phyloP scores from a whole-genome alignment of 2,329 filamentous ascomycete species.

The Talaromyces sp. region DNA sequence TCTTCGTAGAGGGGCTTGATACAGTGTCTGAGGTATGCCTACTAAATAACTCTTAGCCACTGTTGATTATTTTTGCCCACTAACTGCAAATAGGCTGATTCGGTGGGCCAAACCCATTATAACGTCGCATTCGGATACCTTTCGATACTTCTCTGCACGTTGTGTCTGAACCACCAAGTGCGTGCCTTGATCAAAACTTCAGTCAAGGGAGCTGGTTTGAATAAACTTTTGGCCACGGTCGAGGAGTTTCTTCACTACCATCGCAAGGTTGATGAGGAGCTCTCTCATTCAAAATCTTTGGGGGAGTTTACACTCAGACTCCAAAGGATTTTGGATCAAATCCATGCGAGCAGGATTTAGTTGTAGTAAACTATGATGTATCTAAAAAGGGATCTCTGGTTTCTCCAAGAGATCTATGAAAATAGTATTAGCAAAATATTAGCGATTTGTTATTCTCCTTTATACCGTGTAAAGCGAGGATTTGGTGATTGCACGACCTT shows the following conservation, averaged over 20 bases:
- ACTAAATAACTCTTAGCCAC: too few species aligned
- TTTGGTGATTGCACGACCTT: too few species aligned
- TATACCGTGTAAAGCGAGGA: too few species aligned
- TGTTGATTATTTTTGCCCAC: neutral
- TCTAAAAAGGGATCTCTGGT: neutral
- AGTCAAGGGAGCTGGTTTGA: slow-evolving; percentile 46
- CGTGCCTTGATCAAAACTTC: slow-evolving; percentile 38
- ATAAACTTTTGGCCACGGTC: slow-evolving; percentile 52
- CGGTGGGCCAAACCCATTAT: slow-evolving; percentile 64
- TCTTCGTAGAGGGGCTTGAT: slow-evolving; percentile 66
- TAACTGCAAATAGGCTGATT: slow-evolving; percentile 41
- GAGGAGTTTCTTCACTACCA: slow-evolving; percentile 60
- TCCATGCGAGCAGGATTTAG: slow-evolving; percentile 22
- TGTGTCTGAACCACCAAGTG: slow-evolving; percentile 58
- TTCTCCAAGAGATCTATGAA: neutral
- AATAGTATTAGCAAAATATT: neutral
- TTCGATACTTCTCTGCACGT: slow-evolving; percentile 74
- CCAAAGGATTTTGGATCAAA: slow-evolving; percentile 47
- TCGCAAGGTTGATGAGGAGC: slow-evolving; percentile 52
- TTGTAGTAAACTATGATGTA: neutral
- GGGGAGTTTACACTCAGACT: slow-evolving; percentile 52
- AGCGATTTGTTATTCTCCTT: neutral
- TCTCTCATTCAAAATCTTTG: slow-evolving; percentile 36
- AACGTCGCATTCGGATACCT: slow-evolving; percentile 86
- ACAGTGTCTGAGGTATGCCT: slow-evolving; percentile 63